Evolutionary conservation across 352 stramenopile species (phyloP), one percentile per base, ranked within the genome.

Genomic region (Peronospora tabacina): DNA sequence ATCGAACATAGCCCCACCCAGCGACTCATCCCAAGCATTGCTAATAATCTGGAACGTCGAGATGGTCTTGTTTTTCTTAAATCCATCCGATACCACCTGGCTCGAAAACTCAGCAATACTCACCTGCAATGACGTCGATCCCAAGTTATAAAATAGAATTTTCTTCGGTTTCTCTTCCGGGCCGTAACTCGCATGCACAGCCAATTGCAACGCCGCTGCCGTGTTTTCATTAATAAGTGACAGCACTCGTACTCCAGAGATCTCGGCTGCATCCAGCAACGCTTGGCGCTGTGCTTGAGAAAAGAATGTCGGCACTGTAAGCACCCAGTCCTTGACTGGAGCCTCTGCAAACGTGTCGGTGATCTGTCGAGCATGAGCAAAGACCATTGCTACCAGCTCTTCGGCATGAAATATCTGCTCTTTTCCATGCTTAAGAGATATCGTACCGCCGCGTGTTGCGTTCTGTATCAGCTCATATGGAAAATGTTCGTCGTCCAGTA

Each of bases 61-160:
- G 11, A 97, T 73, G 22, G 68, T 94, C 69, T 97, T 97, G 61
- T 92, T 94, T 58, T 90, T 93, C 63, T 96, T 97, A 52, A 83
- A 90, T 30, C 72, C 79, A 51, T 92, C 81, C 7, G 92, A 84
- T 33, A 87, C 67, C 3, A 78, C 60, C 50, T 96, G 92, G 36
- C 68, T 87, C 13, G 75, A 84, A 61, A 95, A 96, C 57, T 87
- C 70, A 3, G 95, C 82, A 3, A 97, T 66, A 16, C 63, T 87
- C 11, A 92, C 84, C 63, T 98, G 91, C 24, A 96, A 52, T 8
- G 84, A 86, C 13, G 82, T 93, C 7, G 90, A 94, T 49, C 96
- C 96, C 77, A 98, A 86, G 74, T 99, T 98, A 87, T 98, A 99
- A 58, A 98, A 98, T 19, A 99, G 55, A 20, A 98, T 84, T 35